Percentiles rank a stretch among this genome's conserved stretches.
These are phyloP conservation scores for Pseudevernia furfuracea DNA, from an alignment of 495 filamentous ascomycete species.

Conservation along the genomic window DNA sequence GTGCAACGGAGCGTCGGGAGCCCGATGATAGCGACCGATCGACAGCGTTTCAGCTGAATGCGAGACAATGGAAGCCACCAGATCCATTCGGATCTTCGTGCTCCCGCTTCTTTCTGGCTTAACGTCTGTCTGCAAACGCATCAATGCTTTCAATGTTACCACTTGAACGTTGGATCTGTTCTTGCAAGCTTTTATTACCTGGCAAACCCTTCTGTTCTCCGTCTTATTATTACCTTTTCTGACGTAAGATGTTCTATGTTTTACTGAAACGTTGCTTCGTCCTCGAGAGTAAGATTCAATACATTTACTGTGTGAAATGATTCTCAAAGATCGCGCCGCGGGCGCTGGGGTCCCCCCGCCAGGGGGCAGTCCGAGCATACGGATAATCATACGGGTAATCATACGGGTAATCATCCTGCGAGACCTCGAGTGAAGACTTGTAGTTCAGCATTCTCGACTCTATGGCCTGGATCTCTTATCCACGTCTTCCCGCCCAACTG, in stretches of 20 bases:
- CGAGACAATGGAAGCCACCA: background rate
- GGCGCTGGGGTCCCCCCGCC: no score
- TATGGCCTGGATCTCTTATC: background rate
- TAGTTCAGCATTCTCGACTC: background rate
- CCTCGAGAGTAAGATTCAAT: background rate
- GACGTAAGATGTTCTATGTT: background rate
- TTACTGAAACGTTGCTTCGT: no score
- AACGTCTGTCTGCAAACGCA: no score
- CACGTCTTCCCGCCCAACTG: no score
- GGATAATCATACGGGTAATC: background rate
- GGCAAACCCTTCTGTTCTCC: background rate
- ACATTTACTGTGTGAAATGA: no score
- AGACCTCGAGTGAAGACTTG: background rate
- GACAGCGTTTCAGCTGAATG: background rate
- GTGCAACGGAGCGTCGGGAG: background rate
- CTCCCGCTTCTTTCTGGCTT: background rate
- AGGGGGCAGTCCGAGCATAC: background rate
- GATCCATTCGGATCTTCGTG: background rate
- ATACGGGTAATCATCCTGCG: background rate
- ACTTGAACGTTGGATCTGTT: background rate
- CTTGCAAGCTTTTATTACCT: background rate
- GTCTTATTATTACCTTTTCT: background rate
- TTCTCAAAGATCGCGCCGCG: background rate
- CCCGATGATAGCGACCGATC: background rate
- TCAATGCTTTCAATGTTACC: background rate